Base-by-base conservation (phyloP, 1,284 basidiomycete genomes). In the Leccinum subatratum region DNA sequence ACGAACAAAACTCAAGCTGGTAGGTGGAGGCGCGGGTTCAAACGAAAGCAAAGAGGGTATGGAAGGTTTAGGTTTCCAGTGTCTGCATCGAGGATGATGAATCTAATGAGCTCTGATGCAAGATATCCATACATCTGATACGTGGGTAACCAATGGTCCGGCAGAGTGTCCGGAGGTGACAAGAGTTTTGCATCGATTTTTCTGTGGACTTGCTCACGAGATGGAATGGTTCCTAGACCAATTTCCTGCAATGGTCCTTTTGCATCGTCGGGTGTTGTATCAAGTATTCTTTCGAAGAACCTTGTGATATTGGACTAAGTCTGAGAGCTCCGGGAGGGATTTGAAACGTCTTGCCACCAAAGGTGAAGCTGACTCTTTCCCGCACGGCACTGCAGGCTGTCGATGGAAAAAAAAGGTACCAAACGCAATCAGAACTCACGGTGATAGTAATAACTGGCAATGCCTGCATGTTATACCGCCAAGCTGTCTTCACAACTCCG, bases 21-120 rank as follows among this genome's bases (percentile, higher is more conserved):
- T 95, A 2, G 95, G 91, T 0, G 92, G 85, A 16, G 89, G 86
- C 2, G 91, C 87, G 2, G 92, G 91, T 57, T 84, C 78, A 18
- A 86, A 81, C 4, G 81, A 80, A 58, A 95, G 79, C 48, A 92
- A 78, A 6, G 87, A 85, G 9, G 89, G 85, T 66, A 90, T 80
- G 16, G 82, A 82, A 30, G 89, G 75, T 63, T 82, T 78, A 68
- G 83, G 81, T 62, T 90, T 83, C 91, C 91, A 93, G 66, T 89
- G 85, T 74, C 92, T 94, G 73, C 45, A 68, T 64, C 59, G 61
- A 66, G 67, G 64, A 65, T 61, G 68, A 70, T 76, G 68, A 77
- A 74, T 67, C 63, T 61, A 66, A 59, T 32, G 62, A 66, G 63
- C 58, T 4, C n/a, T 37, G 63, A 65, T 51, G 20, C 5, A 51